Percentiles rank a stretch among this genome's conserved stretches.
These are phyloP conservation scores for thale cress (Arabidopsis thaliana) DNA, from an alignment of 345 rosid genomes.

Conservation along the genomic window TAIR10.1 NC_003075.7:17429501-17430000, in stretches of 20 bases:
- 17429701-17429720: conserved; percentile 21
- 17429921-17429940: conserved; percentile 48
- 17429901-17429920: conserved; percentile 50
- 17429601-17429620: conserved; percentile 26
- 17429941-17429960: conserved; percentile 38
- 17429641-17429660: not conserved
- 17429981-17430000: conserved; percentile 69
- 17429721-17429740: not conserved
- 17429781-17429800: conserved; percentile 34
- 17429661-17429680: conserved; percentile 5
- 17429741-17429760: conserved; percentile 26
- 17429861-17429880: conserved; percentile 63
- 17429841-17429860: conserved; percentile 48
- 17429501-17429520: not conserved
- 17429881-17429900: conserved; percentile 46
- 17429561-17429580: conserved; percentile 91
- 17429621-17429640: not conserved
- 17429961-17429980: conserved; percentile 44
- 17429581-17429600: conserved; percentile 59
- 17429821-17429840: conserved; percentile 34
- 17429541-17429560: conserved; percentile 65
- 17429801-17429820: conserved; percentile 1
- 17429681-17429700: not conserved
- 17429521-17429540: conserved; percentile 81
- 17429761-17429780: conserved; percentile 39